Base-by-base conservation (phyloP, 2,329 filamentous ascomycete species). In the Colletotrichum theobromicola region DNA sequence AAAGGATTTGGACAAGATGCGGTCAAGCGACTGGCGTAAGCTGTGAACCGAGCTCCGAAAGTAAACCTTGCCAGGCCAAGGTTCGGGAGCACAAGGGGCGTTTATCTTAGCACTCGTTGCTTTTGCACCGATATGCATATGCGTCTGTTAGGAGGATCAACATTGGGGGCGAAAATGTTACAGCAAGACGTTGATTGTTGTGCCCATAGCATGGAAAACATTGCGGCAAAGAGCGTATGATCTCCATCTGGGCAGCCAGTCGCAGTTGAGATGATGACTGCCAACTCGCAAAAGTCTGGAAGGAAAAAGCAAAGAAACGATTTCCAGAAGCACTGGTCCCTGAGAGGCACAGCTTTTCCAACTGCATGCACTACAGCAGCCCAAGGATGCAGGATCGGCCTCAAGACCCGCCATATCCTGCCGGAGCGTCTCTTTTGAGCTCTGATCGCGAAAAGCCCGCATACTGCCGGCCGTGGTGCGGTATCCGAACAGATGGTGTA, bases 381-480 rank as follows among this genome's bases (percentile, higher is more conserved):
- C 24, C 24, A 42, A 26, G 61, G 24, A 32, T 30, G 64, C 32
- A 67, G 50, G 32, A 67, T 67, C 46, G 30, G 30, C 50, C 21
- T 18, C 26, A 21, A 42, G 63, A 61, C 63, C 37, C 30, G 30
- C 37, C 12, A 28, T 21, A 10, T 66, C n/a, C 30, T 32, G 26
- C 35, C 30, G 57, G 53, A 26, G 26, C 53, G 34, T 55, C 67
- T 57, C 32, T 70, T 62, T 74, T 13, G 42, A 72, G 62, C 26
- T 55, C 62, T 67, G 67, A 28, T 71, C 28, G 72, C 68, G 72
- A 72, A 55, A 73, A 58, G 24, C 34, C 62, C 68, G 61, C 60
- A 46, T 50, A 18, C 35, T 60, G 55, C 24, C 66, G 35, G 66
- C 28, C 66, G 35, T 46, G 35, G 55, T 67, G 37, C 72, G 30